A percentile compares a stretch with the other conserved stretches of the same genome.
Conservation (phyloP, 1,284 basidiomycete species). For the Cutaneotrichosporon mucoides region DNA sequence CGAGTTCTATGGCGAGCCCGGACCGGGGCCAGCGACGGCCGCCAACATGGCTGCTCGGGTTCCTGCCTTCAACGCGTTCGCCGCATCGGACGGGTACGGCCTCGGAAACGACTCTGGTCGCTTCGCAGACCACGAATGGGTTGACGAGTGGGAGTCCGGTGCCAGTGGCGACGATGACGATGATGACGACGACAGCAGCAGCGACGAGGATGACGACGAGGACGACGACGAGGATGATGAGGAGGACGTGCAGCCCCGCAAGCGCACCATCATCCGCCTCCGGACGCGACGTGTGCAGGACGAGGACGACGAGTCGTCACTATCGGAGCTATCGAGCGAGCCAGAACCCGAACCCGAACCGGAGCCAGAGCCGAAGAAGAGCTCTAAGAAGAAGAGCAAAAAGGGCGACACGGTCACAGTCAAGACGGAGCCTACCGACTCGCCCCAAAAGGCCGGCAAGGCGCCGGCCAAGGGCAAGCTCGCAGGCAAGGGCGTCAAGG, state of each 20-base stretch:
- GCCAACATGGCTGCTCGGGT: slow-evolving; percentile 34
- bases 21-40: slow-evolving; percentile 36
- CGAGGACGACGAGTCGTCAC: slow-evolving; percentile 28
- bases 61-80: slow-evolving; percentile 46
- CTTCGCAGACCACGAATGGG: slow-evolving; percentile 22
- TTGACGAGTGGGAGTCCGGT: slow-evolving; percentile 30
- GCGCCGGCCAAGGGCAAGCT: slow-evolving; percentile 11
- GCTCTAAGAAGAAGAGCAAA: slow-evolving; percentile 14
- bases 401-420: slow-evolving; percentile 8
- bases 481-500: slow-evolving; percentile 19
- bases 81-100: slow-evolving; percentile 36
- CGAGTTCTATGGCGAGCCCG: slow-evolving; percentile 42
- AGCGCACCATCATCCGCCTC: slow-evolving; percentile 10
- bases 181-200: slow-evolving; percentile 24
- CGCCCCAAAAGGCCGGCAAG: slow-evolving; percentile 9
- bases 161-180: slow-evolving; percentile 29
- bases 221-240: slow-evolving; percentile 12
- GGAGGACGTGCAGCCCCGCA: slow-evolving; percentile 1
- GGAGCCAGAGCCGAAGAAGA: slow-evolving; percentile 7
- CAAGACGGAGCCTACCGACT: slow-evolving; percentile 4
- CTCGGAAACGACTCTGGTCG: slow-evolving; percentile 27
- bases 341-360: slow-evolving; percentile 6
- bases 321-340: slow-evolving; percentile 27
- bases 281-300: slow-evolving; percentile 8
- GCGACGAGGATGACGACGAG: slow-evolving; percentile 19